Evolutionary conservation across 768 basidiomycete genomes (phyloP).

Genomic region (Harrya chromipes): DNA sequence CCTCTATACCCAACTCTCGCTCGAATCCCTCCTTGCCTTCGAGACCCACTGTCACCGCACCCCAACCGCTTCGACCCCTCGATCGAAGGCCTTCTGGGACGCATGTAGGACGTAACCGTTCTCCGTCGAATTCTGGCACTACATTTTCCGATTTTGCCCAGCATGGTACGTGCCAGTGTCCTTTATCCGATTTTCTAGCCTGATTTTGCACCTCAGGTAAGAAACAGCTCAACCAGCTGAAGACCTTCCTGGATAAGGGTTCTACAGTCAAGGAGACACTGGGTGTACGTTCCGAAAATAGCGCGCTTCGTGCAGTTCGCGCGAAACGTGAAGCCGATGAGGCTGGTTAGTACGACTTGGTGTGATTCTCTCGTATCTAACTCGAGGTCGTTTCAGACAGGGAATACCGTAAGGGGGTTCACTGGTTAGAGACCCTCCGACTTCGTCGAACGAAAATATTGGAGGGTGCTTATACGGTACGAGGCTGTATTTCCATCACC

Average conservation of each 20-base stretch:
- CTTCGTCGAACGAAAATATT: constrained; percentile 79
- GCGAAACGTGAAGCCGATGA: constrained; percentile 90
- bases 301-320: constrained; percentile 70
- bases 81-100: constrained; percentile 70
- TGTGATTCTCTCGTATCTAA: not conserved
- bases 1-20: constrained; percentile 38
- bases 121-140: constrained; percentile 76
- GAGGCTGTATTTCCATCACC: constrained; percentile 13
- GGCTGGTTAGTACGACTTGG: constrained; percentile 54
- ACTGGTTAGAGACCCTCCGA: constrained; percentile 90
- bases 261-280: constrained; percentile 58
- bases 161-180: constrained; percentile 46
- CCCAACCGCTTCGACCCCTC: constrained; percentile 72
- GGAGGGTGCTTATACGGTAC: constrained; percentile 75
- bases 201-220: constrained; percentile 51
- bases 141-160: constrained; percentile 86
- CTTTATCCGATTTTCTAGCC: not conserved
- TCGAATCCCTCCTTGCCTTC: constrained; percentile 45
- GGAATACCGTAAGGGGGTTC: constrained; percentile 85
- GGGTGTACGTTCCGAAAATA: constrained; percentile 55
- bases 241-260: constrained; percentile 80
- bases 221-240: constrained; percentile 81
- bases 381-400: constrained; percentile 52
- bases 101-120: constrained; percentile 58
- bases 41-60: constrained; percentile 58